Conservation (phyloP, 148 eudicot genomes). For the Cornus controversa region DNA sequence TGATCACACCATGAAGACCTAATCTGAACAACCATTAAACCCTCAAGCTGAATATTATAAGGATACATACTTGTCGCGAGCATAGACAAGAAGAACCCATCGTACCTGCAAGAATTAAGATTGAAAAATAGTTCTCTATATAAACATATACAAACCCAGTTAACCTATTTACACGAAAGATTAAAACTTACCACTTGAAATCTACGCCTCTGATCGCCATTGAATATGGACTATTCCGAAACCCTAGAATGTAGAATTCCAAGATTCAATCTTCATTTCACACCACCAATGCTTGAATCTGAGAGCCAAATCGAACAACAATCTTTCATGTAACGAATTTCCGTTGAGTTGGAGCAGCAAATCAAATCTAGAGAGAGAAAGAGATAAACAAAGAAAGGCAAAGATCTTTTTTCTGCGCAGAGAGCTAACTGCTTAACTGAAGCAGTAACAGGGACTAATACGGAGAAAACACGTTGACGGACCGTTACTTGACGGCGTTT, state of each 20-base stretch:
- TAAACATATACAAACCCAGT: not conserved
- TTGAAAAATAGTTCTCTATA: not conserved
- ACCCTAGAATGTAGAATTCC: slow-evolving; percentile 6
- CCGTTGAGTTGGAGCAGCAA: not conserved
- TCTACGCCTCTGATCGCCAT: slow-evolving; percentile 72
- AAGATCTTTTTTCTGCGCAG: too few relatives aligned
- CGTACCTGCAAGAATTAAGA: slow-evolving; percentile 67
- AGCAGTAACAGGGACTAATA: too few relatives aligned
- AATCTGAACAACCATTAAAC: not conserved
- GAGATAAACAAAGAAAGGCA: not conserved
- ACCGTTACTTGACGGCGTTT: too few relatives aligned
- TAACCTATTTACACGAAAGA: not conserved
- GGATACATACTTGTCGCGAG: slow-evolving; percentile 96
- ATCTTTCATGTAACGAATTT: not conserved
- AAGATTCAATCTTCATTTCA: slow-evolving; percentile 8
- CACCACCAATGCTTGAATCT: not conserved
- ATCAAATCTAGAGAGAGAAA: slow-evolving; percentile 11
- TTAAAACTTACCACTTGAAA: slow-evolving; percentile 70
- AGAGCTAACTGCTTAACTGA: too few relatives aligned
- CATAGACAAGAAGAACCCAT: slow-evolving; percentile 98
- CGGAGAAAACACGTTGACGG: too few relatives aligned
- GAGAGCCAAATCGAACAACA: slow-evolving; percentile 9
- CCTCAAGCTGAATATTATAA: slow-evolving; percentile 12
- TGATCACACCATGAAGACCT: not conserved
- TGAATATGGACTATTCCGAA: slow-evolving; percentile 3